These are phyloP conservation scores for Dittrichia graveolens DNA, from an alignment of 129 eudicot species.

Conservation along the genomic window DNA sequence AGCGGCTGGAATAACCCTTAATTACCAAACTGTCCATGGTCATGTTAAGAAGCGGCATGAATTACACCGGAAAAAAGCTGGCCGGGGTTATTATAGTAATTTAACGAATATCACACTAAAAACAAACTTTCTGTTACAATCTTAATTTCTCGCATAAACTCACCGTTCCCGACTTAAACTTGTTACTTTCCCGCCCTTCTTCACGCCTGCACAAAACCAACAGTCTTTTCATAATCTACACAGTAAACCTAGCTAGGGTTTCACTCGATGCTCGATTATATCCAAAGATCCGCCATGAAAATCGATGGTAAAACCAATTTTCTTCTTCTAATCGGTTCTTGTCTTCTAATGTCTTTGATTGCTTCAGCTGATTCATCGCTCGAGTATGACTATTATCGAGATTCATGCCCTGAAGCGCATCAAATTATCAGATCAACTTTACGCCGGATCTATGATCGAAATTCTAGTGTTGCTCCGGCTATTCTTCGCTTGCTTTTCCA, in stretches of 20 bases:
- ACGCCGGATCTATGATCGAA: slow-evolving; percentile 33
- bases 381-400: slow-evolving; percentile 67
- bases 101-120: neutral
- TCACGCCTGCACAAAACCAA: slow-evolving; percentile 4
- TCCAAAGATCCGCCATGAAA: slow-evolving; percentile 32
- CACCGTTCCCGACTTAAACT: neutral
- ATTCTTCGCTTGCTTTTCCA: slow-evolving; percentile 66
- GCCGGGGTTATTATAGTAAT: slow-evolving; percentile 3
- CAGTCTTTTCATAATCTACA: slow-evolving; percentile 18
- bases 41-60: too few species aligned
- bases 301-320: neutral
- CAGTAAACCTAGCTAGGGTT: slow-evolving; percentile 24
- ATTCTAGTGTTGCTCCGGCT: slow-evolving; percentile 52
- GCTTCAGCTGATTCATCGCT: slow-evolving; percentile 36
- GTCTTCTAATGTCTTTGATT: slow-evolving; percentile 25
- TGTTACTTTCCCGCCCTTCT: slow-evolving; percentile 30
- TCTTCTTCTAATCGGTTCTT: slow-evolving; percentile 31
- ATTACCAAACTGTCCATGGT: too few species aligned
- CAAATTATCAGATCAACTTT: slow-evolving; percentile 45
- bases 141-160: neutral
- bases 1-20: too few species aligned
- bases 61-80: neutral
- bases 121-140: slow-evolving; percentile 31
- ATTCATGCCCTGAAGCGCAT: slow-evolving; percentile 63
- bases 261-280: neutral